Conservation (phyloP, 2,329 filamentous ascomycete genomes). For the Fusarium denticulatum region DNA sequence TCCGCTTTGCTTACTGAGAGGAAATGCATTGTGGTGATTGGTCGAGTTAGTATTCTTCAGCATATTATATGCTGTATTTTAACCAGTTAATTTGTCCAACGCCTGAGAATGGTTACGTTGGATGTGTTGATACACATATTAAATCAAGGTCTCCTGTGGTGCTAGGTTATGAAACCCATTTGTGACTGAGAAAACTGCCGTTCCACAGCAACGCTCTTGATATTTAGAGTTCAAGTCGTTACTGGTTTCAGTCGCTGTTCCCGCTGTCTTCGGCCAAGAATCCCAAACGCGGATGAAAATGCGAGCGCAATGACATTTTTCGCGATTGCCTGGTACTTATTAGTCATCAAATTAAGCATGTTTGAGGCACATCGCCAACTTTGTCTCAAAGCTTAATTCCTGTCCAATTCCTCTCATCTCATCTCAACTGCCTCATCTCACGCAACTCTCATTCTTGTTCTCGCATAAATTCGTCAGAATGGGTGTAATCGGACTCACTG, state of each 20-base stretch:
- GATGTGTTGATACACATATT: not conserved
- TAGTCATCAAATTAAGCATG: slow-evolving; percentile 1
- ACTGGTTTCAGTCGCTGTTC: not conserved
- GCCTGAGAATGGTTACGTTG: not conserved
- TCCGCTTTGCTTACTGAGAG: slow-evolving; percentile 58
- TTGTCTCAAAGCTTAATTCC: not conserved
- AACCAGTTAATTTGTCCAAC: not conserved
- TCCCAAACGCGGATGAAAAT: not conserved
- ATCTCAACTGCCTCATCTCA: not conserved
- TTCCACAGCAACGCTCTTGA: not conserved
- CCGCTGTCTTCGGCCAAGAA: slow-evolving; percentile 17
- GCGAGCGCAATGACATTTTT: slow-evolving; percentile 8
- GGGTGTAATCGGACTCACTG: slow-evolving; percentile 47
- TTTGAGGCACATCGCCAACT: slow-evolving; percentile 5
- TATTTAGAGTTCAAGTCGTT: slow-evolving; percentile 7
- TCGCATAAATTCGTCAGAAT: slow-evolving; percentile 44
- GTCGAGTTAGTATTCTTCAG: not conserved
- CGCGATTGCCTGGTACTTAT: not conserved
- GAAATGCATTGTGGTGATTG: not conserved
- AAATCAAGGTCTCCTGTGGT: not conserved
- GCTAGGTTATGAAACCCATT: not conserved
- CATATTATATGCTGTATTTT: not conserved
- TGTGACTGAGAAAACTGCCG: not conserved
- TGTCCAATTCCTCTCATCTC: not conserved
- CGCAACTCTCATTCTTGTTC: not conserved